Percentiles rank a stretch among this genome's conserved stretches.
Evolutionary conservation across 257 asterid species (phyloP).

Genomic region (Lycium ferocissimum): DNA sequence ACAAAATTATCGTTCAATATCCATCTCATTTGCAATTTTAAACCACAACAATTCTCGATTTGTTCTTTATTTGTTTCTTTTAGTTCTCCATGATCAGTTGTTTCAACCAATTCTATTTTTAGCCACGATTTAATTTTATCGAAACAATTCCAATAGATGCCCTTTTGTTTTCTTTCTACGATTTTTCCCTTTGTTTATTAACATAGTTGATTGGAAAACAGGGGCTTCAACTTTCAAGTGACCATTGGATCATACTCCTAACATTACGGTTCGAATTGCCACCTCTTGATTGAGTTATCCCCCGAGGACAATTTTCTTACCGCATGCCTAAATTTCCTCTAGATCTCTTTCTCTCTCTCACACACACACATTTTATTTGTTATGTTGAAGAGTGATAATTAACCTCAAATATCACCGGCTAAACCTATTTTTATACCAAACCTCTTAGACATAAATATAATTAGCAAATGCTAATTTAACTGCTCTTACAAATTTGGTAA

Average conservation of each 20-base stretch:
- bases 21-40: too few species aligned
- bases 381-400: not conserved
- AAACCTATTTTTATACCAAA: constrained; percentile 28
- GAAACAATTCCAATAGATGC: too few species aligned
- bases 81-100: not conserved
- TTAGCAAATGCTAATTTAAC: constrained; percentile 27
- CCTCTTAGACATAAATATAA: constrained; percentile 18
- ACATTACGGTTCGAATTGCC: not conserved
- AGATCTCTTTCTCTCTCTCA: not conserved
- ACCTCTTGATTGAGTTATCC: not conserved
- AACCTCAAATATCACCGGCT: constrained; percentile 30
- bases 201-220: not conserved
- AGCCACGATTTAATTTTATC: not conserved
- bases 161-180: not conserved
- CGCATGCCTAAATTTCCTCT: not conserved
- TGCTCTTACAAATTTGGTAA: constrained; percentile 33
- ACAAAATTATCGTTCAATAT: too few species aligned
- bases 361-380: not conserved
- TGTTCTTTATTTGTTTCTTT: not conserved
- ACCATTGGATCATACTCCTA: not conserved
- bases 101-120: not conserved
- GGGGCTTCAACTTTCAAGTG: not conserved
- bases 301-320: not conserved
- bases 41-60: not conserved
- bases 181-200: too few species aligned